Percentiles rank a stretch among this genome's conserved stretches.
phyloP scores from a whole-genome alignment of 441 rosid genomes.

The Erysimum pusillum region DNA sequence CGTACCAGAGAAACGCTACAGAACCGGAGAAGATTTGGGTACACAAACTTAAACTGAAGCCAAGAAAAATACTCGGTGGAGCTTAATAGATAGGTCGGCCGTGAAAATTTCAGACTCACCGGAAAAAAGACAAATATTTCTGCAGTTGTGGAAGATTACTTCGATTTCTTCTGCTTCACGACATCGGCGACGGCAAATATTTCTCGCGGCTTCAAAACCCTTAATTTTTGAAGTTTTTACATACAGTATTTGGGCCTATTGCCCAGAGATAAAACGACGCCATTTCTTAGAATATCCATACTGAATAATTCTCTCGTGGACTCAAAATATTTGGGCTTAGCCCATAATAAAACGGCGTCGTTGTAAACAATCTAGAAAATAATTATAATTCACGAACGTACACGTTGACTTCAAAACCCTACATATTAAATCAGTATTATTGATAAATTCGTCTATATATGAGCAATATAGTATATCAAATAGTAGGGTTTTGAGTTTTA shows the following conservation, averaged over 20 bases:
- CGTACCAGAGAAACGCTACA: slow-evolving; percentile 31
- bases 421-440: too few species aligned
- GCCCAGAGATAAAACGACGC: not conserved
- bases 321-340: not conserved
- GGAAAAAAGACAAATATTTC: not conserved
- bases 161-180: slow-evolving; percentile 23
- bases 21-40: slow-evolving; percentile 26
- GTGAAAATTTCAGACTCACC: slow-evolving; percentile 33
- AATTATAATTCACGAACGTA: too few species aligned
- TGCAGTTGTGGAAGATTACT: slow-evolving; percentile 8
- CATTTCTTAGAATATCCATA: not conserved
- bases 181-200: slow-evolving; percentile 44
- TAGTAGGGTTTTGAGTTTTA: too few species aligned
- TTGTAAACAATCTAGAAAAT: too few species aligned
- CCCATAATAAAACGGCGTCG: too few species aligned
- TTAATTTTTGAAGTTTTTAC: not conserved
- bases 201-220: slow-evolving; percentile 43
- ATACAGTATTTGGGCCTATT: slow-evolving; percentile 4
- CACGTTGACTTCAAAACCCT: too few species aligned
- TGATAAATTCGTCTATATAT: too few species aligned
- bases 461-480: too few species aligned
- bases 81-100: slow-evolving; percentile 34
- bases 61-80: not conserved
- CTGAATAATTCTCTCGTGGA: too few species aligned
- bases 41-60: not conserved